A percentile compares a stretch with the other conserved stretches of the same genome.
Evolutionary conservation across 495 filamentous ascomycete genomes (phyloP).

Genomic region (Penicillium goetzii): DNA sequence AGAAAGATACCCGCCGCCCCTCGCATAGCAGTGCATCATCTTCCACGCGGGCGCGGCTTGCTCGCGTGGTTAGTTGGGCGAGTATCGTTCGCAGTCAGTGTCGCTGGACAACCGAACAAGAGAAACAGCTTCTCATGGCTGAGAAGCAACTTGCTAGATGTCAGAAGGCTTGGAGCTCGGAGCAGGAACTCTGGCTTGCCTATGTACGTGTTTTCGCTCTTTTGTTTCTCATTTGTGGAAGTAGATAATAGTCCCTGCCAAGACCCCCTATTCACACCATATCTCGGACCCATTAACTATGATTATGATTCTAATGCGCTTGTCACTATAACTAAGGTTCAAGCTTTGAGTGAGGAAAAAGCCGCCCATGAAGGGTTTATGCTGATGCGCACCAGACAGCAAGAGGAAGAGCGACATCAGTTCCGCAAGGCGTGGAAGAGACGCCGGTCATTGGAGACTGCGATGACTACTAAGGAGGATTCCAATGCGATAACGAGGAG

Average conservation of each 20-base stretch:
- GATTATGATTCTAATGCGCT: slow-evolving; percentile 14
- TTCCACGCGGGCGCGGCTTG: slow-evolving; percentile 20
- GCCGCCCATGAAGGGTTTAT: slow-evolving; percentile 42
- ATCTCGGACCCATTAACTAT: neutral
- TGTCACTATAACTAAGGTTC: slow-evolving; percentile 30
- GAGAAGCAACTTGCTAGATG: slow-evolving; percentile 39
- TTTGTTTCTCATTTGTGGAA: neutral
- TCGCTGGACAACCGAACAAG: slow-evolving; percentile 44
- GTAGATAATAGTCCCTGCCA: slow-evolving; percentile 3
- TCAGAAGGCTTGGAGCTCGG: slow-evolving; percentile 51
- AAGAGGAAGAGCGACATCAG: slow-evolving; percentile 43
- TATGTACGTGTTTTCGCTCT: slow-evolving; percentile 36
- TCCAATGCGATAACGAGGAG: slow-evolving; percentile 3
- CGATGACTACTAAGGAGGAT: slow-evolving; percentile 2
- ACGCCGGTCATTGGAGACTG: slow-evolving; percentile 25
- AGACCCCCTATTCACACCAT: neutral
- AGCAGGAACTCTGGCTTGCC: slow-evolving; percentile 47
- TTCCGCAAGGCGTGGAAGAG: slow-evolving; percentile 47
- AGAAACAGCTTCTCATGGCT: slow-evolving; percentile 37
- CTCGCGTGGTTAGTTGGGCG: slow-evolving; percentile 42
- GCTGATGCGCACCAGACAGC: slow-evolving; percentile 41
- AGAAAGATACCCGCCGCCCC: slow-evolving; percentile 3
- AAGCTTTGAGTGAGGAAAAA: slow-evolving; percentile 46
- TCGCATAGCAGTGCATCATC: slow-evolving; percentile 7
- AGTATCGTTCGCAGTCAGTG: slow-evolving; percentile 37